Percentiles rank a stretch among this genome's conserved stretches.
Evolutionary conservation across 331 rosid genomes (phyloP).

Genomic region (Pyrus hybrid): DNA sequence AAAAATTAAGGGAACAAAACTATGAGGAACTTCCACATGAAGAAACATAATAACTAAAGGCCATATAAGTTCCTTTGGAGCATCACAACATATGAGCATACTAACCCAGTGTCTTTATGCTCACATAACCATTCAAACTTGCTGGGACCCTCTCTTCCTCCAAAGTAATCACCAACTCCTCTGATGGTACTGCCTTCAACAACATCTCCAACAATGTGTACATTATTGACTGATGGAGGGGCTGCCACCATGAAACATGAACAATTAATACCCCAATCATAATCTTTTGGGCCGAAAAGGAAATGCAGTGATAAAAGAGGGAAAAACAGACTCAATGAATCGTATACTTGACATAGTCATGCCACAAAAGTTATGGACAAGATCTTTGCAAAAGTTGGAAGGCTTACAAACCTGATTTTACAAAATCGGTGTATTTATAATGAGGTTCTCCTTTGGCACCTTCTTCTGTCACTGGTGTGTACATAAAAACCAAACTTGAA

Average conservation of each 20-base stretch:
- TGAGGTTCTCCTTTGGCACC: slow-evolving; percentile 98
- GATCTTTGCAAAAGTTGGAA: neutral
- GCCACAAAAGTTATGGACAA: neutral
- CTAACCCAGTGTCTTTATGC: slow-evolving; percentile 67
- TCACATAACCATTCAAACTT: slow-evolving; percentile 90
- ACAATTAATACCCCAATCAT: neutral
- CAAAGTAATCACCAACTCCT: slow-evolving; percentile 95
- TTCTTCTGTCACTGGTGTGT: slow-evolving; percentile 89
- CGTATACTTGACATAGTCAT: neutral
- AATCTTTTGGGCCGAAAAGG: neutral
- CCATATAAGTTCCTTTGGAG: neutral
- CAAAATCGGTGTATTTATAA: slow-evolving; percentile 81
- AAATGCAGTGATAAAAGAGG: neutral
- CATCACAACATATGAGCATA: slow-evolving; percentile 13
- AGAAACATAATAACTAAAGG: neutral
- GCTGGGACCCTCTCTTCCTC: slow-evolving; percentile 99
- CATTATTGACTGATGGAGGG: slow-evolving; percentile 79
- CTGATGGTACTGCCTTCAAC: slow-evolving; percentile 71
- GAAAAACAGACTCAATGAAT: neutral
- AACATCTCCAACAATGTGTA: slow-evolving; percentile 70
- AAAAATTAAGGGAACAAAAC: neutral
- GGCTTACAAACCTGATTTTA: slow-evolving; percentile 66
- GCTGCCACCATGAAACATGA: slow-evolving; percentile 45
- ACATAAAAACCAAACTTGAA: slow-evolving; percentile 97
- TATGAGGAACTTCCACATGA: neutral